These are phyloP conservation scores for Emericellopsis atlantica DNA, from an alignment of 2,329 filamentous ascomycete genomes.

Conservation along the genomic window DNA sequence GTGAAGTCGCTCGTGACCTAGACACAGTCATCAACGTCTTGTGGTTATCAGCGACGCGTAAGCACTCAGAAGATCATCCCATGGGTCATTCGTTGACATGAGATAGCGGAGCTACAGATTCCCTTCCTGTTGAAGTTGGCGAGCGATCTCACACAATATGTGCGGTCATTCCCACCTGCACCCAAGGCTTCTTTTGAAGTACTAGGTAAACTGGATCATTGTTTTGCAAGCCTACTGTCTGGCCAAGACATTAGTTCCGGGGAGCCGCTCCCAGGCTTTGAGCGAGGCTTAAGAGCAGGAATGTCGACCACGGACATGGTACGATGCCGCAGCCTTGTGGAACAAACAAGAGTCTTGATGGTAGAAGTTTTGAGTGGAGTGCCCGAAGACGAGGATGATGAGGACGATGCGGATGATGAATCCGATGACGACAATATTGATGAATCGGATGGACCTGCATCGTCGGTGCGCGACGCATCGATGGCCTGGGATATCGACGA, in stretches of 20 bases:
- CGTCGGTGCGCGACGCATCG: not conserved
- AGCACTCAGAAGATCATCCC: constrained; percentile 18
- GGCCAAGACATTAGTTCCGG: constrained; percentile 55
- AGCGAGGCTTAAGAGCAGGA: constrained; percentile 45
- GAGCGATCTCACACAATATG: constrained; percentile 57
- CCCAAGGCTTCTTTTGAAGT: constrained; percentile 58
- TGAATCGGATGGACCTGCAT: constrained; percentile 18
- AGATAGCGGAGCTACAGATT: constrained; percentile 63
- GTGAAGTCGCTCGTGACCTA: constrained; percentile 61
- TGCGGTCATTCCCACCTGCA: constrained; percentile 52
- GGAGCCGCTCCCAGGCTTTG: constrained; percentile 58
- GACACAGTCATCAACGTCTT: constrained; percentile 66
- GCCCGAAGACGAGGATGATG: constrained; percentile 25
- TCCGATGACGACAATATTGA: constrained; percentile 20
- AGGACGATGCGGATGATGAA: constrained; percentile 22
- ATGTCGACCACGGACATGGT: constrained; percentile 79
- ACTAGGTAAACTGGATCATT: constrained; percentile 68
- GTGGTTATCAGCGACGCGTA: constrained; percentile 81
- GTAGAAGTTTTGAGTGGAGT: constrained; percentile 50
- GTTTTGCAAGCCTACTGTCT: constrained; percentile 63
- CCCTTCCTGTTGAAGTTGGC: constrained; percentile 74
- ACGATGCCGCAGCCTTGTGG: constrained; percentile 68
- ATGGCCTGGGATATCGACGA: constrained; percentile 25
- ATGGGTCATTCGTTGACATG: not conserved
- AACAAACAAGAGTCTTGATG: constrained; percentile 59